Conservation (phyloP, 805 yeast species). For the Kazachstania martiniae region DNA sequence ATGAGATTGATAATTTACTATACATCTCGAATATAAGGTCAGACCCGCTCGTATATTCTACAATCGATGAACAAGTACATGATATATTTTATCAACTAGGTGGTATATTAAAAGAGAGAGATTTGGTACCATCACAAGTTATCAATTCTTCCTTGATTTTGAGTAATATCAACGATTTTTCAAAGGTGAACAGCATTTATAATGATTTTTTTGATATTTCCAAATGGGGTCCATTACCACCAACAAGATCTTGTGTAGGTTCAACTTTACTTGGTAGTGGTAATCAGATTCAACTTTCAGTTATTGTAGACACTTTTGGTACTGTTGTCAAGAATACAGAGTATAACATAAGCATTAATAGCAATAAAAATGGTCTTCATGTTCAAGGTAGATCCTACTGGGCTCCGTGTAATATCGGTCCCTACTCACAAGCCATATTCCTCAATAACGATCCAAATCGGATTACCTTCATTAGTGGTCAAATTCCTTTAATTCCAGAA, state of each 20-base stretch:
- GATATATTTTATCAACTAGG: slow-evolving; percentile 40
- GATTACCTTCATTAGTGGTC: slow-evolving; percentile 69
- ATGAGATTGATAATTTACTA: slow-evolving; percentile 16
- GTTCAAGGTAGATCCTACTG: slow-evolving; percentile 90
- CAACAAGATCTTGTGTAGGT: slow-evolving; percentile 79
- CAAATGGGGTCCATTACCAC: slow-evolving; percentile 51
- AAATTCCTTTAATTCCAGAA: slow-evolving; percentile 74
- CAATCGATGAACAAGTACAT: slow-evolving; percentile 35
- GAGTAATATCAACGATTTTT: slow-evolving; percentile 54
- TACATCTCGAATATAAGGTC: slow-evolving; percentile 41
- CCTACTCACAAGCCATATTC: slow-evolving; percentile 77
- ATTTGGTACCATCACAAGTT: slow-evolving; percentile 35
- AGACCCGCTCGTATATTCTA: slow-evolving; percentile 27
- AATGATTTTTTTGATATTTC: slow-evolving; percentile 35
- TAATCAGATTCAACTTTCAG: slow-evolving; percentile 42
- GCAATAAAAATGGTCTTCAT: slow-evolving; percentile 59
- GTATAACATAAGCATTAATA: slow-evolving; percentile 5
- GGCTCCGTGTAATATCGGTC: slow-evolving; percentile 98
- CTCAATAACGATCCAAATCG: slow-evolving; percentile 34
- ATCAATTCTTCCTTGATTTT: slow-evolving; percentile 53
- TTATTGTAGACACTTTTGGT: slow-evolving; percentile 33
- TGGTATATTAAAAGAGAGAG: slow-evolving; percentile 23
- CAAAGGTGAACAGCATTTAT: slow-evolving; percentile 51
- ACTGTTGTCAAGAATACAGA: neutral
- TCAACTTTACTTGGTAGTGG: slow-evolving; percentile 33